Base-by-base conservation (phyloP, 371 early-diverging fungal genomes). In the Rhizopus sp. region DNA sequence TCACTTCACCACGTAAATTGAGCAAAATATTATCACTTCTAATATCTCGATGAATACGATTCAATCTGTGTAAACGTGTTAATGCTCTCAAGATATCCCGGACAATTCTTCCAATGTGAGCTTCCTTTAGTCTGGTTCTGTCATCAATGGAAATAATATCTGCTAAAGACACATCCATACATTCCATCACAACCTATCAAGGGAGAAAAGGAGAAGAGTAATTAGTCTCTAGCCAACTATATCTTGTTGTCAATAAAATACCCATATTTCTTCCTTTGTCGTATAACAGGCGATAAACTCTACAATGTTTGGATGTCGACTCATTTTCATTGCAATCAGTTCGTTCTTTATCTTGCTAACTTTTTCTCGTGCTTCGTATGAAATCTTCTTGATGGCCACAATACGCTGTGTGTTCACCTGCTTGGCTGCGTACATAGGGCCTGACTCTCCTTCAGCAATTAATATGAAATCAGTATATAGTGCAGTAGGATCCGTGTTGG, bases 41-140 rank as follows among this genome's bases (percentile, higher is more conserved):
- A 59, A 97, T 88, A 76, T 97, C 96, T 53, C 99, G 88, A 72
- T 99, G 99, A 56, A 98, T 92, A 40, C 98, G 94, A 50, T 86
- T 79, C 31, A 89, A 81, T 34, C 86, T 75, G 73, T 99, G 99
- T 33, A 99, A 68, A 67, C 94, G 94, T 29, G 87, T 83, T 44
- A 99, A 72, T 5, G 93, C 99, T 37, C 86, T 82, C 35, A 97
- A 63, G 29, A 93, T 82, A 69, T 97, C 97, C 49, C 85, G 73
- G 40, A 91, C 82, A 9, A 86, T 78, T 15, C 84, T 75, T 29
- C 88, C 85, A 57, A 90, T 90, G 37, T 86, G 83, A 13, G 77
- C 59, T 35, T 87, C 85, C 3, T 67, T 73, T 66, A 90, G 70
- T 15, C 70, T 67, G 4, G 72, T 66, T 7, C 68, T 75, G 12